Evolutionary conservation across 2,329 filamentous ascomycete genomes (phyloP).

Genomic region (Trichoderma guizhouense): DNA sequence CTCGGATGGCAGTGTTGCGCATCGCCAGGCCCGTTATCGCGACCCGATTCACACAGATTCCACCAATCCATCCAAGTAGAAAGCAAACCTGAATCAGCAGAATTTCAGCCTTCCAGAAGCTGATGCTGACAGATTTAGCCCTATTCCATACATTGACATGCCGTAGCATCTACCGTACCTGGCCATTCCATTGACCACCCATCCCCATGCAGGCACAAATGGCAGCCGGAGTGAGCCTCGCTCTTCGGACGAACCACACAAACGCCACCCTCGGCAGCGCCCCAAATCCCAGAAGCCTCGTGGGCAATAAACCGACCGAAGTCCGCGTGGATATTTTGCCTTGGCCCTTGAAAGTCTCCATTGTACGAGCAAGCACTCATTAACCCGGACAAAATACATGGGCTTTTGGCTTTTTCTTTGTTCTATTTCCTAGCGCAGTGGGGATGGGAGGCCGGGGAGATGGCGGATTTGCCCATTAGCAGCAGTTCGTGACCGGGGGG

Average conservation of each 20-base stretch:
- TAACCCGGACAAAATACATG: not conserved
- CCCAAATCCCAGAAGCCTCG: not conserved
- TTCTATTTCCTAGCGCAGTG: constrained; percentile 8
- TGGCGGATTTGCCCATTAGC: not conserved
- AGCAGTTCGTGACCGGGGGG: constrained; percentile 10
- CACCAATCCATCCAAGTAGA: not conserved
- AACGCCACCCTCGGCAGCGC: not conserved
- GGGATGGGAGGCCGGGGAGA: constrained; percentile 13
- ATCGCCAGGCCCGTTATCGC: constrained; percentile 19
- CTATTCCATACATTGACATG: not conserved
- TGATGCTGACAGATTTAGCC: not conserved
- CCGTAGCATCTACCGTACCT: not conserved
- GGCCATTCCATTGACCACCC: not conserved
- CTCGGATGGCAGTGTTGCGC: constrained; percentile 14
- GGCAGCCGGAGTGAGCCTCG: not conserved
- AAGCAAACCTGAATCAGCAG: not conserved
- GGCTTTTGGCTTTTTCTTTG: not conserved
- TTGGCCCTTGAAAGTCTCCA: not conserved
- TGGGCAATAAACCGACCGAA: constrained; percentile 3
- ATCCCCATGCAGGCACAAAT: not conserved
- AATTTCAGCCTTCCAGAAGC: not conserved
- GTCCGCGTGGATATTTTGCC: constrained; percentile 3
- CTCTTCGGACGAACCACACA: not conserved
- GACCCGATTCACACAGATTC: constrained; percentile 2
- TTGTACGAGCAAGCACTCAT: not conserved